Conservation (phyloP, 345 rosid species). For the Rhodomyrtus tomentosa region DNA sequence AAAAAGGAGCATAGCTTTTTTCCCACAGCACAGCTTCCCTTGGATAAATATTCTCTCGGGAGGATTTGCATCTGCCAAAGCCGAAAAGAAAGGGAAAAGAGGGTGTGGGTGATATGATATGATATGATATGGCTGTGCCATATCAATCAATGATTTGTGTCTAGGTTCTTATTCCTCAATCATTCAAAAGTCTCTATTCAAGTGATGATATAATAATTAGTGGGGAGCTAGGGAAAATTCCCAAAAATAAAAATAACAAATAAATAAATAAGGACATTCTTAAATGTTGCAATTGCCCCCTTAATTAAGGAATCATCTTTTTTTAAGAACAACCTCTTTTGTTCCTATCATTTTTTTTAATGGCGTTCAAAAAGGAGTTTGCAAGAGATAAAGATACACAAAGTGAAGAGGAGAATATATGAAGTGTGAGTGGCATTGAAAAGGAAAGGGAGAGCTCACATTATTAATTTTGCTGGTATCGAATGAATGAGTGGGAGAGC, state of each 20-base stretch:
- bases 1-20: neutral
- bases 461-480: neutral
- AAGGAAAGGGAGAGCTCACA: neutral
- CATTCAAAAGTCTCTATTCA: constrained; percentile 3
- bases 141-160: neutral
- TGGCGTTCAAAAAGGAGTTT: neutral
- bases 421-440: neutral
- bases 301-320: neutral
- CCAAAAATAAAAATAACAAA: neutral
- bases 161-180: constrained; percentile 23
- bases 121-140: neutral
- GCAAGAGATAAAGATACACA: neutral
- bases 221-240: neutral
- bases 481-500: neutral
- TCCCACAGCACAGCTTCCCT: neutral
- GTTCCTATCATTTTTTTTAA: neutral
- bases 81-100: neutral
- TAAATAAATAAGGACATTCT: neutral
- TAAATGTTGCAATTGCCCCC: neutral
- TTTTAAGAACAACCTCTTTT: neutral
- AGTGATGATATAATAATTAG: neutral
- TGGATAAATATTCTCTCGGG: neutral
- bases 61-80: neutral
- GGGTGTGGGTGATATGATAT: neutral
- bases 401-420: neutral